A percentile compares a stretch with the other conserved stretches of the same genome.
These are phyloP conservation scores for Naganishia albida DNA, from an alignment of 1,284 basidiomycete genomes.

Conservation along the genomic window DNA sequence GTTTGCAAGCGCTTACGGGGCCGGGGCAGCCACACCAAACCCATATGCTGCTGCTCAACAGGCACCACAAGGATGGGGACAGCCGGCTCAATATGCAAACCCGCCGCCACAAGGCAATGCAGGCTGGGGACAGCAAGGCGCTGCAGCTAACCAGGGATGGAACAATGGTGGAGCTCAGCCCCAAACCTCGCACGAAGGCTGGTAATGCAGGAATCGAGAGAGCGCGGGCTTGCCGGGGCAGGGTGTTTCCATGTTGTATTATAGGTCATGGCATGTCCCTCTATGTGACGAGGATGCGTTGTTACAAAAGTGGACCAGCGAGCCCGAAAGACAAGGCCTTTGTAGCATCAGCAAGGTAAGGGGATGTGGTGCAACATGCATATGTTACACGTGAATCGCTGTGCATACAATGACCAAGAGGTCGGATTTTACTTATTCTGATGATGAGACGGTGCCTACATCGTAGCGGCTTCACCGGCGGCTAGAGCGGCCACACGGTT, in stretches of 20 bases:
- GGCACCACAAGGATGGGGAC: conserved; percentile 42
- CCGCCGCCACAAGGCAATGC: conserved; percentile 34
- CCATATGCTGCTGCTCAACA: conserved; percentile 52
- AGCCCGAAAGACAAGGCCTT: background rate
- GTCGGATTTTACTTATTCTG: too few relatives aligned
- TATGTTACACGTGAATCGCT: too few relatives aligned
- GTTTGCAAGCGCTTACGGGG: conserved; percentile 36
- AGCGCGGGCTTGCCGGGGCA: background rate
- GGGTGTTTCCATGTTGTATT: background rate
- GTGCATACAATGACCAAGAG: too few relatives aligned
- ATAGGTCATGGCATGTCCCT: background rate
- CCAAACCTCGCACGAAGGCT: conserved; percentile 7
- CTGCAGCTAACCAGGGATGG: conserved; percentile 29
- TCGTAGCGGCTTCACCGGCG: too few relatives aligned
- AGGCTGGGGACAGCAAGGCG: conserved; percentile 34
- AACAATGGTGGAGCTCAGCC: conserved; percentile 42
- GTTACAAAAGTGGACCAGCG: background rate
- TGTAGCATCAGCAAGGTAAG: background rate
- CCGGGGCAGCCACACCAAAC: conserved; percentile 61
- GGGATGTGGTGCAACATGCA: too few relatives aligned
- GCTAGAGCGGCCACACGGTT: conserved; percentile 19
- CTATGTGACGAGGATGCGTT: background rate
- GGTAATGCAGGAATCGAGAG: conserved; percentile 6
- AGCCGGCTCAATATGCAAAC: conserved; percentile 46
- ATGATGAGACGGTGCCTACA: too few relatives aligned